Conservation (phyloP, 352 stramenopile genomes). For the Stramenopiles sp. region DNA sequence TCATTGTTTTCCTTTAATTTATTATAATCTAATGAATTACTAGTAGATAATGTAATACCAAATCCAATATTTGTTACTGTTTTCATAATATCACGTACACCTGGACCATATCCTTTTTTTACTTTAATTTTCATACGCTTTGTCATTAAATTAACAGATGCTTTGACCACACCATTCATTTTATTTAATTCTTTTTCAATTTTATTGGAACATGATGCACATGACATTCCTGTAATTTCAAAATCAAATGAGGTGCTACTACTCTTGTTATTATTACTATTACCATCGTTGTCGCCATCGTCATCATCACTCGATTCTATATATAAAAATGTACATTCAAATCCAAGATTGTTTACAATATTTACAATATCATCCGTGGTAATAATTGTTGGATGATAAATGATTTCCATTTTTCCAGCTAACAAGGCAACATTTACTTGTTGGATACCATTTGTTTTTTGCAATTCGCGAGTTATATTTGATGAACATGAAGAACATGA, state of each 20-base stretch:
- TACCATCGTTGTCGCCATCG: not conserved
- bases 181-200: conserved; percentile 37
- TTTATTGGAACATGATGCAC: conserved; percentile 34
- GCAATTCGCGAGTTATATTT: not conserved
- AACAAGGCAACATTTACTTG: conserved; percentile 13
- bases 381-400: conserved; percentile 33
- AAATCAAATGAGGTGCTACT: conserved; percentile 30
- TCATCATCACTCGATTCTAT: not conserved
- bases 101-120: conserved; percentile 25
- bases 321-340: conserved; percentile 11
- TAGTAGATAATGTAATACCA: conserved; percentile 27
- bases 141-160: conserved; percentile 28
- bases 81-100: conserved; percentile 21
- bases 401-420: conserved; percentile 46
- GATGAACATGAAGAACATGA: not conserved
- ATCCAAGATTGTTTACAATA: conserved; percentile 9
- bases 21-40: conserved; percentile 35
- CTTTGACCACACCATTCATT: conserved; percentile 43
- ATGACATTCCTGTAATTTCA: conserved; percentile 39
- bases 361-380: conserved; percentile 11
- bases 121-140: conserved; percentile 21
- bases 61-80: conserved; percentile 18
- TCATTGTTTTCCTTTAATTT: conserved; percentile 49
- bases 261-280: not conserved
- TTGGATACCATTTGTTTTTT: not conserved